phyloP scores from a whole-genome alignment of 371 early-diverging fungal genomes.

The Rhizopus arrhizus region DNA sequence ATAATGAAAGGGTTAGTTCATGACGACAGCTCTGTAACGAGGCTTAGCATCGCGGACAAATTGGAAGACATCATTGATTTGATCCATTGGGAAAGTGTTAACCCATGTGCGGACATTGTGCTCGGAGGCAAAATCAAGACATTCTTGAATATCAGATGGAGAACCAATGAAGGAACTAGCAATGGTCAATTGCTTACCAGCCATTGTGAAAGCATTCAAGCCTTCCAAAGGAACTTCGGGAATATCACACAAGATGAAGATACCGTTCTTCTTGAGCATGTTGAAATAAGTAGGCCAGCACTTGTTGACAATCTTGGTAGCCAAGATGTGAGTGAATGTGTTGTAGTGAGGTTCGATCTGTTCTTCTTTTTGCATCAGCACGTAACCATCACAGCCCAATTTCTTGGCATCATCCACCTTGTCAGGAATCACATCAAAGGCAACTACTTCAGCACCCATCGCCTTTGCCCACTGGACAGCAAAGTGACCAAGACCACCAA shows the following conservation, averaged over 20 bases:
- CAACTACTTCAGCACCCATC: slow-evolving; percentile 69
- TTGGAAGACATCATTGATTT: slow-evolving; percentile 39
- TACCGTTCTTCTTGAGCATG: slow-evolving; percentile 35
- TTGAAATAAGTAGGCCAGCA: slow-evolving; percentile 38
- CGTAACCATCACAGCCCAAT: slow-evolving; percentile 65
- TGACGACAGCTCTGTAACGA: slow-evolving; percentile 38
- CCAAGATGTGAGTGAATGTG: slow-evolving; percentile 29
- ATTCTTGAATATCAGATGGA: slow-evolving; percentile 51
- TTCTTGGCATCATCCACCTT: slow-evolving; percentile 67
- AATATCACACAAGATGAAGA: slow-evolving; percentile 60
- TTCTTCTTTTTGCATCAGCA: slow-evolving; percentile 27
- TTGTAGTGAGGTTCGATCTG: slow-evolving; percentile 16
- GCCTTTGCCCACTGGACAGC: slow-evolving; percentile 60
- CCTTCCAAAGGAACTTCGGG: slow-evolving; percentile 56
- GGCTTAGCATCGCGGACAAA: slow-evolving; percentile 36
- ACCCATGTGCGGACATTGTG: slow-evolving; percentile 67
- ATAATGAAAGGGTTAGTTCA: slow-evolving; percentile 20
- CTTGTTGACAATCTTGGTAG: slow-evolving; percentile 49
- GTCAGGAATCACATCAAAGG: slow-evolving; percentile 63
- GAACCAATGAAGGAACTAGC: slow-evolving; percentile 74
- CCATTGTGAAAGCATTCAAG: slow-evolving; percentile 34
- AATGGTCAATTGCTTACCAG: slow-evolving; percentile 53
- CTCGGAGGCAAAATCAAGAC: slow-evolving; percentile 68
- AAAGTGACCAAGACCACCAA: slow-evolving; percentile 79
- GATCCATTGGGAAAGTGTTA: slow-evolving; percentile 60